Evolutionary conservation across 2,329 filamentous ascomycete species (phyloP), one percentile per base, ranked within the genome.

Genomic region (Diaporthe nobilis): DNA sequence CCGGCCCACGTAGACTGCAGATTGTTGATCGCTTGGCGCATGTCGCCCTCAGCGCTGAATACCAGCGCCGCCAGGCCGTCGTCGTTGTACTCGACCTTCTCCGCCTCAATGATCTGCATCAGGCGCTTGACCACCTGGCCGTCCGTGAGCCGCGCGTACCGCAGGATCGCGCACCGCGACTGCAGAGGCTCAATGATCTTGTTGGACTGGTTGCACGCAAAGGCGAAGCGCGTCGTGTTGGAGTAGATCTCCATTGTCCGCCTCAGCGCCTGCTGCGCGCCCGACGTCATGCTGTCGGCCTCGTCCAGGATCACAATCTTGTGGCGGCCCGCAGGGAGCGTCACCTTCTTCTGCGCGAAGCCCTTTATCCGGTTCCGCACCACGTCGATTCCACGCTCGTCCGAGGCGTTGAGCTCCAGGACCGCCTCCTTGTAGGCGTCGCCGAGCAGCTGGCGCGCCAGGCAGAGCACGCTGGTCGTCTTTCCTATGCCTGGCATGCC

Each of bases 111-210:
- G 80, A 99, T 97, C 82, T 98, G 96, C 85, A 97, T 87, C 77
- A 99, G 85, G 55, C 97, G 91, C 87, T 96, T 96, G 71, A 98
- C 95, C 37, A 99, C 92, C 84, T 99, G 96, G 17, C 91, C 93
- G 82, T 99, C 97, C 3, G 96, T 98, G 79, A 99, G 89, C 74
- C 96, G 93, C 44, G 96, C 93, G 85, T 98, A 99, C 76, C 97
- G 93, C 73, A 99, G 90, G 82, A 99, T 98, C 28, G 97, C 97
- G 83, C 97, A 99, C 81, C 97, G 92, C 25, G 96, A 98, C 85
- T 99, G 97, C 71, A 99, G 89, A n/a, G 97, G 97, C 85, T 99
- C 97, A 84, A 99, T 99, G 83, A 99, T 98, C 86, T 98, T 99
- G 88, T 98, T 99, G 77, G 94, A 97, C 87, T 98, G 95, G 84